Conservation (phyloP, 495 filamentous ascomycete species). For the Bacidia gigantensis region DNA sequence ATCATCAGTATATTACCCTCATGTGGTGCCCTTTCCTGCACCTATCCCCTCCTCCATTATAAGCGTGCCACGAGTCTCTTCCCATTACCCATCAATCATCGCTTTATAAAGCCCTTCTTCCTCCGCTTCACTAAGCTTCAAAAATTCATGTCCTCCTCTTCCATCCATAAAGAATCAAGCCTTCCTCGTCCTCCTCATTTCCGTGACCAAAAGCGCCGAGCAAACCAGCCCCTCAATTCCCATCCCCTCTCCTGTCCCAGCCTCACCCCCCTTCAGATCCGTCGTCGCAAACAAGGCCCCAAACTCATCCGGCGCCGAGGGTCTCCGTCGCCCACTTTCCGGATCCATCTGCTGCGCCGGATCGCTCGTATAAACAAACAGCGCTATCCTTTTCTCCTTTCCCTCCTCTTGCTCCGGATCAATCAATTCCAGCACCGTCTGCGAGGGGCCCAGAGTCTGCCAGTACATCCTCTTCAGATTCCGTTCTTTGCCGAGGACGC, state of each 20-base stretch:
- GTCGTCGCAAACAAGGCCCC: not conserved
- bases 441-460: not conserved
- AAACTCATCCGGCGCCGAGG: not conserved
- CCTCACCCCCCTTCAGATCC: not conserved
- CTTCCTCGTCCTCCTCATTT: not conserved
- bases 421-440: not conserved
- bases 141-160: too few species aligned
- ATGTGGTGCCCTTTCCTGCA: too few species aligned
- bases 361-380: not conserved
- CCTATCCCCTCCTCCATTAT: too few species aligned
- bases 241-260: not conserved
- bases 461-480: not conserved
- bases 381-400: not conserved
- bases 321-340: not conserved
- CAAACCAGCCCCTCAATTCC: not conserved
- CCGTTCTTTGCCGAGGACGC: not conserved
- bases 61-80: too few species aligned
- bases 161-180: too few species aligned
- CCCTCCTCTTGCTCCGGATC: not conserved
- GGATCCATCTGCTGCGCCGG: not conserved
- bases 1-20: too few species aligned
- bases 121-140: too few species aligned
- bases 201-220: not conserved
- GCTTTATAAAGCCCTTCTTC: too few species aligned
- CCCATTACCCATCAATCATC: too few species aligned